Evolutionary conservation across 106 monocot genomes (phyloP), one percentile per base, ranked within the genome.

Genomic region (Amphibolis antarctica): DNA sequence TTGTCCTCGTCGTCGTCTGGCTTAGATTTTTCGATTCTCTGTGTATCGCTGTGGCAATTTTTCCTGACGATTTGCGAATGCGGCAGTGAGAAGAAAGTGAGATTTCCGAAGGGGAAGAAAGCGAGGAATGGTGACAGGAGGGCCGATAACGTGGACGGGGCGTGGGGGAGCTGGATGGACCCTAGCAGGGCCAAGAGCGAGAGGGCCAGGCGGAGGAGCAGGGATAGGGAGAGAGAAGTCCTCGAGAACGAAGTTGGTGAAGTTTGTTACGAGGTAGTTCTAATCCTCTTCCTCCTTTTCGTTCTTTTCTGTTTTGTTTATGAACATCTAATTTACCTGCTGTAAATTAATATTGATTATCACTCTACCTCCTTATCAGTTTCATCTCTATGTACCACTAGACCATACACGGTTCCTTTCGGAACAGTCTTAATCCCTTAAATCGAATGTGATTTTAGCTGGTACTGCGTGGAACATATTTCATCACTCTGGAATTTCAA

Each of bases 81-180:
- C n/a, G 58, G 23, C 79, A 92, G 87, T 75, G 65, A 84, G 68
- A 79, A 60, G 79, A 88, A 74, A 49, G 66, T 70, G 51, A 78
- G 88, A 67, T 92, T 92, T 36, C 92, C 92, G n/a, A 92, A 92
- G 68, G 92, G 84, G 36, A 92, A 85, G 78, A 92, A 92, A 74
- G 67, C 28, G 57, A 87, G 76, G 74, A 69, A 26, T 28, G 63
- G 66, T 3, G 74, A 36, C 17, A 28, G 42, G 5, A 55, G 42
- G 10, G 59, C 66, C 42, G 70, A 14, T 14, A 31, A 66, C 0
- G 73, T 45, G 7, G 75, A 19, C 0, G 54, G 15, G 12, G 76
- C 56, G 12, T 52, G 58, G 58, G 59, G 74, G 66, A 42, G 24
- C 30, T 20, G 60, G 66, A 56, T 84, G 47, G 65, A 79, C 54